These are phyloP conservation scores for Candida dajiaensis DNA, from an alignment of 805 yeast genomes.

Conservation along the genomic window DNA sequence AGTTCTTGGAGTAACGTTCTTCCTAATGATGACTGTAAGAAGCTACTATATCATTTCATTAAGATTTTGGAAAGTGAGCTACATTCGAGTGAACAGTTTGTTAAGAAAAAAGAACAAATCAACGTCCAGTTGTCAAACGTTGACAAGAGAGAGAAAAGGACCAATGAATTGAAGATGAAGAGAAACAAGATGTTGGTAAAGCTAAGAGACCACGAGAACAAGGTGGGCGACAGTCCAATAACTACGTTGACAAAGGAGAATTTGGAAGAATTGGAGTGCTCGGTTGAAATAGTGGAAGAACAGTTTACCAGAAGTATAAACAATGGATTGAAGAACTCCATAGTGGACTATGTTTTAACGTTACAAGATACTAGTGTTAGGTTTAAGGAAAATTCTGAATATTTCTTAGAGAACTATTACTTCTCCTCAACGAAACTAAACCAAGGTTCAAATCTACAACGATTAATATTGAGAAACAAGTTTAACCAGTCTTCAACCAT, in stretches of 20 bases:
- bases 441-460: constrained; percentile 18
- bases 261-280: constrained; percentile 44
- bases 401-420: constrained; percentile 18
- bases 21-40: constrained; percentile 33
- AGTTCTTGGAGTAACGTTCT: constrained; percentile 36
- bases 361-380: constrained; percentile 14
- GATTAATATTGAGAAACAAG: constrained; percentile 22
- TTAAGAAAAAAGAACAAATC: constrained; percentile 38
- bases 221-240: constrained; percentile 39
- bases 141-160: constrained; percentile 44
- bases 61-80: constrained; percentile 34
- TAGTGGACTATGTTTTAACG: constrained; percentile 35
- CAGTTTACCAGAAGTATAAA: constrained; percentile 45
- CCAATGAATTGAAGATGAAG: constrained; percentile 31
- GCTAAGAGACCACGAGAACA: constrained; percentile 38
- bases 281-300: constrained; percentile 46
- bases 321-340: constrained; percentile 37
- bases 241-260: constrained; percentile 42
- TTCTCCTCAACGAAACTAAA: constrained; percentile 3
- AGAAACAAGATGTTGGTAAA: constrained; percentile 33
- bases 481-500: constrained; percentile 1
- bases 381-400: constrained; percentile 13
- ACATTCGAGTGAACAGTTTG: constrained; percentile 29
- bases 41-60: constrained; percentile 35
- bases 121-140: constrained; percentile 40